Evolutionary conservation across 139 green algal species (phyloP).

Genomic region (Coelastrella sp.): DNA sequence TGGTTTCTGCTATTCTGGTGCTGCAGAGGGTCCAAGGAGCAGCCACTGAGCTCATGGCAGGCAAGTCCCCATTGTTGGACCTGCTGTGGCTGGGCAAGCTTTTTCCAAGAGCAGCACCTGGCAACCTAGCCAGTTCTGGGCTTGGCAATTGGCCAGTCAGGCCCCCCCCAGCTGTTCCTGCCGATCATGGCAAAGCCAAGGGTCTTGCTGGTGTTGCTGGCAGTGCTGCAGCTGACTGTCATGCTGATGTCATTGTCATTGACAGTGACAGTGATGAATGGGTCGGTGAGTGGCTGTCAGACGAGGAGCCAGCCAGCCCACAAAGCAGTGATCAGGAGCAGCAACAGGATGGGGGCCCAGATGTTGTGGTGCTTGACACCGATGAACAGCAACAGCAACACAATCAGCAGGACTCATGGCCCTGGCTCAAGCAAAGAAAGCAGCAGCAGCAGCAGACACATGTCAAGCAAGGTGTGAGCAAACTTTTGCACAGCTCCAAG

Average conservation of each 20-base stretch:
- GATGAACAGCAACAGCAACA: background rate
- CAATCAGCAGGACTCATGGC: background rate
- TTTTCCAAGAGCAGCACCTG: conserved; percentile 31
- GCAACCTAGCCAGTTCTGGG: background rate
- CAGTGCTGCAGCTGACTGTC: background rate
- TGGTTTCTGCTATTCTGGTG: background rate
- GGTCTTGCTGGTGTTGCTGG: background rate
- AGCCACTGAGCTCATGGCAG: conserved; percentile 14
- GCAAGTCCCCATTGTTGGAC: background rate
- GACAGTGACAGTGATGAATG: conserved; percentile 3
- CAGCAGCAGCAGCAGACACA: background rate
- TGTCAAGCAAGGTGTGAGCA: background rate
- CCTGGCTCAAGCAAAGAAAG: background rate
- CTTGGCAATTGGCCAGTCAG: conserved; percentile 29
- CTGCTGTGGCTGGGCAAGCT: conserved; percentile 35
- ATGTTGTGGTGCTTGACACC: background rate
- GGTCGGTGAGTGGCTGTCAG: conserved; percentile 13
- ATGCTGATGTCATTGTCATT: conserved; percentile 15
- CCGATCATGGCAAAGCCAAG: background rate
- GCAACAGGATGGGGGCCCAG: background rate
- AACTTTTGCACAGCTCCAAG: conserved; percentile 10
- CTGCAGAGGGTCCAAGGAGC: conserved; percentile 10
- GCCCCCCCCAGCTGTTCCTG: background rate
- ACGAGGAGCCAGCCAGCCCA: background rate
- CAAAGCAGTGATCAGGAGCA: conserved; percentile 14